phyloP scores from a whole-genome alignment of 345 rosid species.

The Lumnitzera racemosa region DNA sequence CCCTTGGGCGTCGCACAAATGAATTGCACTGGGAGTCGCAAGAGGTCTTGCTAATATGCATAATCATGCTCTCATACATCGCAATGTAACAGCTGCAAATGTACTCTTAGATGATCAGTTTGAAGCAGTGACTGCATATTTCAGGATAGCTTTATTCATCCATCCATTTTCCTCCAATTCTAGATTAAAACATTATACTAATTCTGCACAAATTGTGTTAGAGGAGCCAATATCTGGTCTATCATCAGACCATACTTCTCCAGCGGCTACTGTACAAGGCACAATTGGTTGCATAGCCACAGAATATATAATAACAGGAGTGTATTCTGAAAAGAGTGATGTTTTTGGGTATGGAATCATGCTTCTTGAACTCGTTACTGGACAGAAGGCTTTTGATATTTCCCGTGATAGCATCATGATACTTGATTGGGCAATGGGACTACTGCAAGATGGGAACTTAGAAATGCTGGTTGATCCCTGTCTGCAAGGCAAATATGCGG shows the following conservation, averaged over 20 bases:
- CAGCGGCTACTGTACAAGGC: neutral
- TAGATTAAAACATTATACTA: neutral
- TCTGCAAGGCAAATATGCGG: constrained; percentile 1
- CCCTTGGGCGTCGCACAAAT: constrained; percentile 3
- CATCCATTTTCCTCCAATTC: neutral
- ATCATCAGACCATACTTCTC: too few relatives aligned
- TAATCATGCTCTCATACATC: neutral
- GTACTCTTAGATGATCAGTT: constrained; percentile 6
- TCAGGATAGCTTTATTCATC: constrained; percentile 1
- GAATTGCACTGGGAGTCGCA: neutral
- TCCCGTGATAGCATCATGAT: neutral
- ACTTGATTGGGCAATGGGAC: neutral
- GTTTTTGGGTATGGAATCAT: neutral
- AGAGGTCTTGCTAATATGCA: constrained; percentile 2
- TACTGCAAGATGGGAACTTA: neutral
- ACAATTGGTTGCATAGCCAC: neutral
- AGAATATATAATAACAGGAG: neutral
- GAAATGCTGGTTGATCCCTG: neutral
- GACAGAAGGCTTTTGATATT: neutral
- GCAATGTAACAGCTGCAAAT: neutral
- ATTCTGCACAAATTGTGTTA: neutral
- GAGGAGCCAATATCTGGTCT: neutral
- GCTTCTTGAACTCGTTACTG: constrained; percentile 2
- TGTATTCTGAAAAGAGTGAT: constrained; percentile 2
- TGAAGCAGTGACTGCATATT: neutral